These are phyloP conservation scores for Circinella minor DNA, from an alignment of 371 early-diverging fungal genomes.

Conservation along the genomic window DNA sequence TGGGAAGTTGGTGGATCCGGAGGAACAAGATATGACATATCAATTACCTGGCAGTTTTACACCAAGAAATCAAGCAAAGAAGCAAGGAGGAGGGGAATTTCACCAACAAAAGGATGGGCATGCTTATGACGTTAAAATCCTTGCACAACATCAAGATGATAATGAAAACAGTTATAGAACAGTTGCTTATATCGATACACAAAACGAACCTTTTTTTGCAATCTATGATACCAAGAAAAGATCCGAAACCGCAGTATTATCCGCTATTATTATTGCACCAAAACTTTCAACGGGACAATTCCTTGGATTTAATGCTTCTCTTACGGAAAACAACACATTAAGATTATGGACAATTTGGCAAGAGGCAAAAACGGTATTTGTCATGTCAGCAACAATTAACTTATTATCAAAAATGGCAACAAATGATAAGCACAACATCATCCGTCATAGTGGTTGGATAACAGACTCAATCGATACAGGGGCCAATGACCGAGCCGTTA, in stretches of 20 bases:
- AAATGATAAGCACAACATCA: too few relatives aligned
- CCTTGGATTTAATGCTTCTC: background rate
- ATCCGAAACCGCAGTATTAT: background rate
- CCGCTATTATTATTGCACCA: background rate
- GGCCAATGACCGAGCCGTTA: background rate
- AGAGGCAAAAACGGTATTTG: background rate
- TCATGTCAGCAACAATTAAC: background rate
- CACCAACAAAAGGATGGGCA: background rate
- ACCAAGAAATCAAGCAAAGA: background rate
- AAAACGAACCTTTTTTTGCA: slow-evolving; percentile 10
- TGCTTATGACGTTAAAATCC: background rate
- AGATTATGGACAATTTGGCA: slow-evolving; percentile 12
- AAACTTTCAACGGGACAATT: background rate
- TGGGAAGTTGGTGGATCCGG: slow-evolving; percentile 8
- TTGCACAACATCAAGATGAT: background rate
- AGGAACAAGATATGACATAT: slow-evolving; percentile 14
- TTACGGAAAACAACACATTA: background rate
- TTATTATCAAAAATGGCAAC: background rate
- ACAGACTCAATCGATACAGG: background rate
- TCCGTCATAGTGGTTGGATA: too few relatives aligned
- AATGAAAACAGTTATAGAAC: background rate
- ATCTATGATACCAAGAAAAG: slow-evolving; percentile 8
- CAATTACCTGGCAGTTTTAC: slow-evolving; percentile 18
- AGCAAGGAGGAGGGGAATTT: background rate
- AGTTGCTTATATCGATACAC: slow-evolving; percentile 6